Evolutionary conservation across 1,284 basidiomycete species (phyloP), one percentile per base, ranked within the genome.

Genomic region (Sporisorium scitamineum): DNA sequence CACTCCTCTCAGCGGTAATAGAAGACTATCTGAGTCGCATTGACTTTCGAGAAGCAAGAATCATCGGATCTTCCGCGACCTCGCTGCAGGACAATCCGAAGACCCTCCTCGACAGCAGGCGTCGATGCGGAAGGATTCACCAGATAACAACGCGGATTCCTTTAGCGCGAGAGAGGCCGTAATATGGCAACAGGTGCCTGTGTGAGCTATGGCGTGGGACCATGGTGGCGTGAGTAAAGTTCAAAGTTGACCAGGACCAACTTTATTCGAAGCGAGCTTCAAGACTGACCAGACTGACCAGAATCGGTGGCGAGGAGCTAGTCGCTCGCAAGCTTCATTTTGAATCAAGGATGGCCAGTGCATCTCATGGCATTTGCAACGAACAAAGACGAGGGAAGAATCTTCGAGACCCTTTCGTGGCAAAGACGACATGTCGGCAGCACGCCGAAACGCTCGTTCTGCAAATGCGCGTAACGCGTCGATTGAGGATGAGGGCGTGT

Each of bases 381-480:
- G n/a, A 42, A 42, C 8, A 16, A 42, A 42, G 39, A 1, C n/a
- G 10, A 20, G 39, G 39, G 1, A 42, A 16, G 39, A 42, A 42
- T 18, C 39, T 20, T 20, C 39, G 10, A 20, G 39, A 9, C 39
- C 39, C 20, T 18, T 7, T 42, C 39, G 39, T 42, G 22, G 24
- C 24, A 26, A 47, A 47, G 2, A 14, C 24, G 22, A 45, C 22
- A 24, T 27, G 27, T 54, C 45, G 60, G 53, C 24, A 41, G 32
- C 31, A 61, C 14, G 59, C 50, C 45, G 60, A 55, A 31, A 62
- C 54, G 47, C 53, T 37, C 32, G 44, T 27, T 44, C 24, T 53
- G 31, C 42, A 14, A 34, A 7, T 29, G 39, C 61, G 62, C 55
- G 51, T 64, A 50, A 64, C 62, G 54, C 51, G 24, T 16, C 10